Percentiles rank a stretch among this genome's conserved stretches.
Evolutionary conservation across 2,329 filamentous ascomycete species (phyloP).

Genomic region (Neopestalotiopsis sp.): DNA sequence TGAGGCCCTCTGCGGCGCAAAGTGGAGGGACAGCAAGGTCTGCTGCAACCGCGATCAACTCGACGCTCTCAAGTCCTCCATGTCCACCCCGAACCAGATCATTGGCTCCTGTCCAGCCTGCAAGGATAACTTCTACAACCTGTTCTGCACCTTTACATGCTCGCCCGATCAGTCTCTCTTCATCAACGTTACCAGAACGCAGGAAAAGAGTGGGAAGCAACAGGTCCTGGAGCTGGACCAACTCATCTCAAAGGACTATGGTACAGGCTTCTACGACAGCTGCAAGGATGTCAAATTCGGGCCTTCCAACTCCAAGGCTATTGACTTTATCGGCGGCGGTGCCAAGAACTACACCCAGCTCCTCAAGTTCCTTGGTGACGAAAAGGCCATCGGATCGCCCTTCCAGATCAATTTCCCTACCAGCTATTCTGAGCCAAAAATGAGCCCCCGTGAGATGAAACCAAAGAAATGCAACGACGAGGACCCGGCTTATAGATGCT

Average conservation of each 20-base stretch:
- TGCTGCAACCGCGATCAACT: slow-evolving; percentile 88
- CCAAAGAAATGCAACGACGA: slow-evolving; percentile 90
- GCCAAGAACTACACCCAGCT: slow-evolving; percentile 89
- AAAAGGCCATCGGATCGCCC: slow-evolving; percentile 88
- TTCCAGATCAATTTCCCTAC: slow-evolving; percentile 96
- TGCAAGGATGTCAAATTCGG: slow-evolving; percentile 99
- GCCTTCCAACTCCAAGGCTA: slow-evolving; percentile 88
- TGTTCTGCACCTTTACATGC: slow-evolving; percentile 98
- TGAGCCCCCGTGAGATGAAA: slow-evolving; percentile 72
- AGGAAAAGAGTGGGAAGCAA: slow-evolving; percentile 60
- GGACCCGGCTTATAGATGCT: slow-evolving; percentile 84
- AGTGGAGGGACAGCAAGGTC: slow-evolving; percentile 83
- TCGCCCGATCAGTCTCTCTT: slow-evolving; percentile 96
- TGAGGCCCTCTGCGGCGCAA: slow-evolving; percentile 81
- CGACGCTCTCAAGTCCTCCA: slow-evolving; percentile 78
- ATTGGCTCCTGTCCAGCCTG: slow-evolving; percentile 95
- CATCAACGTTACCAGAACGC: slow-evolving; percentile 84
- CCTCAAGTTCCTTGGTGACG: slow-evolving; percentile 89
- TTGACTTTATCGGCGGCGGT: slow-evolving; percentile 94
- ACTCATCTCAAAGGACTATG: slow-evolving; percentile 82
- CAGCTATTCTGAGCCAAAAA: slow-evolving; percentile 66
- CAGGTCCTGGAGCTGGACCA: slow-evolving; percentile 90
- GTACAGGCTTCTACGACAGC: slow-evolving; percentile 89
- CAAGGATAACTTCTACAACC: slow-evolving; percentile 97
- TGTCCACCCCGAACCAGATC: slow-evolving; percentile 85